These are phyloP conservation scores for Venturia aucupariae DNA, from an alignment of 2,329 filamentous ascomycete species.

Conservation along the genomic window DNA sequence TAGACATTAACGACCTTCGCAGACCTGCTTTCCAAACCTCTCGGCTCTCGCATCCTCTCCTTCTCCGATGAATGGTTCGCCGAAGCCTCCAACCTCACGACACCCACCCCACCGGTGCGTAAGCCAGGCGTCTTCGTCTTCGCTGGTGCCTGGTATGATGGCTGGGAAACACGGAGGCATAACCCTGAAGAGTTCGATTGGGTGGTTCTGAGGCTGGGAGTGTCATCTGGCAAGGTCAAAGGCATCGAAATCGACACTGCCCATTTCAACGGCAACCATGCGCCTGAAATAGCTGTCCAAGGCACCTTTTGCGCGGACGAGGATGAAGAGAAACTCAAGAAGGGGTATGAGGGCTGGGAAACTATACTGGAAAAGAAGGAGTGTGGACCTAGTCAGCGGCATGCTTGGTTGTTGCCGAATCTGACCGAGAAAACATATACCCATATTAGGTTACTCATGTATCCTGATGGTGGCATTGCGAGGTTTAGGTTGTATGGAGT, in stretches of 20 bases:
- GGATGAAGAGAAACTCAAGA: slow-evolving; percentile 5
- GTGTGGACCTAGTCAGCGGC: slow-evolving; percentile 64
- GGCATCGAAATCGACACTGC: slow-evolving; percentile 74
- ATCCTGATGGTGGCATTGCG: slow-evolving; percentile 75
- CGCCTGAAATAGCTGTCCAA: slow-evolving; percentile 68
- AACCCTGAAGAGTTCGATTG: slow-evolving; percentile 50
- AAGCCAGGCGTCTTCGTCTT: slow-evolving; percentile 50
- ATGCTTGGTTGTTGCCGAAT: slow-evolving; percentile 59
- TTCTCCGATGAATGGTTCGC: slow-evolving; percentile 56
- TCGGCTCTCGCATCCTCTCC: slow-evolving; percentile 44
- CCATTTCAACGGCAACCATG: slow-evolving; percentile 76
- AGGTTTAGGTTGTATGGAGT: slow-evolving; percentile 69
- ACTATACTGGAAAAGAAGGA: slow-evolving; percentile 59
- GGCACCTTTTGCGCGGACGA: slow-evolving; percentile 53
- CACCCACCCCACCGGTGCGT: slow-evolving; percentile 45
- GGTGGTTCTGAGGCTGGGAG: slow-evolving; percentile 51
- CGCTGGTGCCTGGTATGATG: slow-evolving; percentile 55
- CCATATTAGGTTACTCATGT: slow-evolving; percentile 75
- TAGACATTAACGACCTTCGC: background rate
- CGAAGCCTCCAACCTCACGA: slow-evolving; percentile 48
- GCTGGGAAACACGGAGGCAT: slow-evolving; percentile 55
- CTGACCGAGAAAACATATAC: slow-evolving; percentile 59
- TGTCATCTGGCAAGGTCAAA: slow-evolving; percentile 58
- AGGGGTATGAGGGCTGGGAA: slow-evolving; percentile 46
- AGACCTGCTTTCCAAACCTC: slow-evolving; percentile 45